These are phyloP conservation scores for Pyrenochaeta sp. DNA, from an alignment of 2,329 filamentous ascomycete genomes.

Conservation along the genomic window DNA sequence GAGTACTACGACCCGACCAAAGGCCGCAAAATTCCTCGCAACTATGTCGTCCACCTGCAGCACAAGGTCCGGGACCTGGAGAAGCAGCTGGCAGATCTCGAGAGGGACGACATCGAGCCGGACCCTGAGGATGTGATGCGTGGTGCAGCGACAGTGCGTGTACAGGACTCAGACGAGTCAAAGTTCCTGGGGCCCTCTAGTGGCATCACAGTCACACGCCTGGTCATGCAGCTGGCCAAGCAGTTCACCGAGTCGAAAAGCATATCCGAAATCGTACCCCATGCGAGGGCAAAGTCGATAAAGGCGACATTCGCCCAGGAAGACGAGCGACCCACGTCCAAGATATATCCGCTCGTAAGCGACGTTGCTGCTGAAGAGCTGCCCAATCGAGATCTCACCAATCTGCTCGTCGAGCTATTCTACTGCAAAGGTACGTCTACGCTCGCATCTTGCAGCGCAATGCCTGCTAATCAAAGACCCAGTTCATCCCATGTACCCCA, in stretches of 20 bases:
- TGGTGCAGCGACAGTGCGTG: slow-evolving; percentile 82
- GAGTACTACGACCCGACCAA: slow-evolving; percentile 95
- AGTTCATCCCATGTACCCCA: slow-evolving; percentile 90
- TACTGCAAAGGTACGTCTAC: slow-evolving; percentile 74
- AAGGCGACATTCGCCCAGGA: slow-evolving; percentile 74
- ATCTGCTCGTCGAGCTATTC: slow-evolving; percentile 84
- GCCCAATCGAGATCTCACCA: slow-evolving; percentile 76
- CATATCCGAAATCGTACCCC: slow-evolving; percentile 90
- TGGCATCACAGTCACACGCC: slow-evolving; percentile 91
- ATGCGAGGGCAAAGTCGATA: slow-evolving; percentile 71
- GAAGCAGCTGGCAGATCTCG: slow-evolving; percentile 79
- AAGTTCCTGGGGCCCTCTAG: slow-evolving; percentile 94
- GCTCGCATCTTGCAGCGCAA: not conserved
- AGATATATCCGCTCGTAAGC: slow-evolving; percentile 91
- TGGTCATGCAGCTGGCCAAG: slow-evolving; percentile 97
- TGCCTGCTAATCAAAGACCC: slow-evolving; percentile 22
- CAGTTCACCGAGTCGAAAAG: slow-evolving; percentile 89
- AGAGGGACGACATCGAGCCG: slow-evolving; percentile 74
- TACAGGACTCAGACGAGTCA: slow-evolving; percentile 85
- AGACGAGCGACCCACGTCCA: slow-evolving; percentile 72
- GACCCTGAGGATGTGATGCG: slow-evolving; percentile 86
- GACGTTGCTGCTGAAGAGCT: slow-evolving; percentile 79
- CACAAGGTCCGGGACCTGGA: slow-evolving; percentile 85
- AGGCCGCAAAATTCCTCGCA: slow-evolving; percentile 83
- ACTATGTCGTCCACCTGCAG: slow-evolving; percentile 91